Evolutionary conservation across 164 flowering plant species (phyloP).

Genomic region (Vitis vinifera): DNA sequence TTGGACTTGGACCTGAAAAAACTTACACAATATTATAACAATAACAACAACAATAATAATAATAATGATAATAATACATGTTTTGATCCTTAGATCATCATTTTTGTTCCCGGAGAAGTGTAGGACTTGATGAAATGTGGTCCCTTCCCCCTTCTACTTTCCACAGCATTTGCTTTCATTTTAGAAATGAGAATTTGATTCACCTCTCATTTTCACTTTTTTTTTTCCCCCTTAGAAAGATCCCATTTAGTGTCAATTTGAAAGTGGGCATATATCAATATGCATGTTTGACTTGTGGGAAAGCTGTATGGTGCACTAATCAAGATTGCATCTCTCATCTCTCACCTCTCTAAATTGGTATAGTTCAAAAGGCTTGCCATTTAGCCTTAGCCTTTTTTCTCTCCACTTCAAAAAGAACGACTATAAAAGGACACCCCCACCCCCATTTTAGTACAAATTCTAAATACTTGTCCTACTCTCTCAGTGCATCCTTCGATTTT

Average conservation of each 20-base stretch:
- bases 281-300: not conserved
- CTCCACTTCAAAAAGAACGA: no score
- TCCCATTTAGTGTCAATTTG: slow-evolving; percentile 5
- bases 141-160: not conserved
- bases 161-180: not conserved
- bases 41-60: no score
- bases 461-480: no score
- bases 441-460: no score
- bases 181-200: slow-evolving; percentile 14
- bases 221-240: not conserved
- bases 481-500: no score
- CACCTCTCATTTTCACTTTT: slow-evolving; percentile 12
- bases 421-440: no score
- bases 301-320: not conserved
- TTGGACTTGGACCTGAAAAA: no score
- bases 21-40: no score
- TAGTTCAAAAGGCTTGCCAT: not conserved
- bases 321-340: not conserved
- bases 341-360: not conserved
- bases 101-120: no score
- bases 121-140: slow-evolving; percentile 2
- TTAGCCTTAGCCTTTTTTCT: not conserved
- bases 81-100: no score
- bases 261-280: not conserved
- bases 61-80: no score